Base-by-base conservation (phyloP, 1,284 basidiomycete genomes). In the Phellinidium pouzarii region DNA sequence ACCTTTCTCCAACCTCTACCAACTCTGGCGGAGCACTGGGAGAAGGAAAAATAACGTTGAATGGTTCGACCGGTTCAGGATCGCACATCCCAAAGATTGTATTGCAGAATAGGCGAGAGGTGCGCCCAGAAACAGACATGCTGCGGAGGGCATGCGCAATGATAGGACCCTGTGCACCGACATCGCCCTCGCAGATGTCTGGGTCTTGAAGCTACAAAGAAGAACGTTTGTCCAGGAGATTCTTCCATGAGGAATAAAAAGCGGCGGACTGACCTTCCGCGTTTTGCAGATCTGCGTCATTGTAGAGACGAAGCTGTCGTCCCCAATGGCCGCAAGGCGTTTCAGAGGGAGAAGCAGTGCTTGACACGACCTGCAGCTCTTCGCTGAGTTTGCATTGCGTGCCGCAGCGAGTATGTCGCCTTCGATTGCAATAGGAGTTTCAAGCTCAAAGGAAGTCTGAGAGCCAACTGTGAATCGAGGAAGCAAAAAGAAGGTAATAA, bases 11-110 rank as follows among this genome's bases (percentile, higher is more conserved):
- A 9, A 14, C 31, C 27, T 26, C 20, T 17, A 6, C 47, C n/a
- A 14, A 8, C 31, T 22, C 14, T 14, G 23, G 68, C n/a, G 22
- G n/a, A n/a, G n/a, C n/a, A n/a, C n/a, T 66, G 26, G 12, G 22
- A 70, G 70, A 38, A 3, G 76, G 74, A 57, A 79, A 72, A 1
- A 69, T 62, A 6, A 80, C 70, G 3, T 62, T 65, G 60, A 70
- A 75, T 3, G 64, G 57, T 48, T 70, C 73, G 20, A 78, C 70
- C 0, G 69, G 62, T n/a, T 72, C 71, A 2, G 68, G 67, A 45
- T 75, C 69, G 59, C 81, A 82, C 23, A 81, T 67, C 6, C 79
- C 80, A 47, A 82, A 70, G 6, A 81, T 63, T 2, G 76, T 73
- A 49, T 76, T 72, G 63, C 80, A 82, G 51, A 83, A 71, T 54